Evolutionary conservation across 129 eudicot species (phyloP).

Genomic region (Chrysanthemum seticuspe): DNA sequence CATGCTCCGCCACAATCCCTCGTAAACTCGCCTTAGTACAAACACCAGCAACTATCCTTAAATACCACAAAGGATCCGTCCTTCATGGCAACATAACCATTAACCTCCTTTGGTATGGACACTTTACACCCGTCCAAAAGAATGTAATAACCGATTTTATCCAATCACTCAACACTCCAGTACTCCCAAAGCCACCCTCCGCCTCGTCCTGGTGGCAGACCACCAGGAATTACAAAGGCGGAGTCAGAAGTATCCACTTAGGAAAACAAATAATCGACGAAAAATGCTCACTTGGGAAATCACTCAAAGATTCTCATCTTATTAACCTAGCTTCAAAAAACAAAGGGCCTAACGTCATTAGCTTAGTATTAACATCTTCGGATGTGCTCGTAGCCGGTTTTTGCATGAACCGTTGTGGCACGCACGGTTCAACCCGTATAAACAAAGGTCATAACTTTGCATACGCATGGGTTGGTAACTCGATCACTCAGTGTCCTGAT

Average conservation of each 20-base stretch:
- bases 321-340: slow-evolving; percentile 45
- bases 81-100: slow-evolving; percentile 64
- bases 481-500: slow-evolving; percentile 77
- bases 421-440: slow-evolving; percentile 57
- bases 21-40: slow-evolving; percentile 56
- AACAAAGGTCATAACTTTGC: slow-evolving; percentile 41
- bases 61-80: slow-evolving; percentile 69
- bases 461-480: slow-evolving; percentile 83
- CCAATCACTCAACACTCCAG: slow-evolving; percentile 40
- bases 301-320: slow-evolving; percentile 45
- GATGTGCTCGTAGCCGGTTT: slow-evolving; percentile 71
- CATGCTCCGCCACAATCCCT: slow-evolving; percentile 36
- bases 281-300: slow-evolving; percentile 67
- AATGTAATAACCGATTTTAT: slow-evolving; percentile 57
- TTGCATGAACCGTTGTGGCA: slow-evolving; percentile 80
- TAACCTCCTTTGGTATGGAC: slow-evolving; percentile 79
- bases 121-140: slow-evolving; percentile 55
- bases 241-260: slow-evolving; percentile 32
- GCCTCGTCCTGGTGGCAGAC: slow-evolving; percentile 84
- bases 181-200: slow-evolving; percentile 42
- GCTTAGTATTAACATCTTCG: slow-evolving; percentile 58
- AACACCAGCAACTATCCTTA: slow-evolving; percentile 47
- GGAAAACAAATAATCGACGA: slow-evolving; percentile 56
- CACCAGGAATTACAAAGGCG: slow-evolving; percentile 54
- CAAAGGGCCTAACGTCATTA: slow-evolving; percentile 28